phyloP scores from a whole-genome alignment of 2,329 filamentous ascomycete species.

The Thelonectria discophora region DNA sequence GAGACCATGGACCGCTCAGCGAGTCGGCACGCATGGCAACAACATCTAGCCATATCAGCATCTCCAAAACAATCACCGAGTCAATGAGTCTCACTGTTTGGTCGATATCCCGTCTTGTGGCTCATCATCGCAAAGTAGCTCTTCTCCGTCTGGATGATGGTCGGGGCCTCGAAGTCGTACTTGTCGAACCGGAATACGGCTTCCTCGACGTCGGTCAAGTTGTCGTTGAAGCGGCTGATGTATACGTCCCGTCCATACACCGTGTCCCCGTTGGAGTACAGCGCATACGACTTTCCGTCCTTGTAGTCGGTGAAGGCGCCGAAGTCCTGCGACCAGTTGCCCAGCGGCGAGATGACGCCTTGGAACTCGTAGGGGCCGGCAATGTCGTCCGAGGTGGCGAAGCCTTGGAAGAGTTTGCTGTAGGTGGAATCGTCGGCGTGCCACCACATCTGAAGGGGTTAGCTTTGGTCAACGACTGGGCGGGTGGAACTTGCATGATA shows the following conservation, averaged over 20 bases:
- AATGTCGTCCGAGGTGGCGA: conserved; percentile 62
- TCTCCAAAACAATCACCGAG: neutral
- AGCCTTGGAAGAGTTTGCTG: conserved; percentile 63
- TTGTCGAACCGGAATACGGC: conserved; percentile 66
- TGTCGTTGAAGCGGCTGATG: conserved; percentile 61
- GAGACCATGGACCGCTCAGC: conserved; percentile 60
- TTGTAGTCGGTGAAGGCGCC: conserved; percentile 69
- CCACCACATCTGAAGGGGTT: conserved; percentile 62
- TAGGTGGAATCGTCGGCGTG: conserved; percentile 68
- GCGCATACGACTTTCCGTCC: conserved; percentile 62
- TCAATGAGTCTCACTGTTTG: conserved; percentile 53
- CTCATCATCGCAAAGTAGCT: conserved; percentile 70
- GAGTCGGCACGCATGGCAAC: conserved; percentile 63
- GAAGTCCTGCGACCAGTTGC: conserved; percentile 71
- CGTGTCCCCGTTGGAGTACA: conserved; percentile 68
- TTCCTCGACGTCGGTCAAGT: conserved; percentile 59
- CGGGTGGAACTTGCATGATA: conserved; percentile 58
- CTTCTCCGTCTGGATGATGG: conserved; percentile 66
- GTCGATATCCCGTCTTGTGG: conserved; percentile 70
- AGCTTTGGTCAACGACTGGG: neutral
- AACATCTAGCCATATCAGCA: conserved; percentile 47
- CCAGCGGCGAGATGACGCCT: conserved; percentile 62
- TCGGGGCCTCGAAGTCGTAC: conserved; percentile 68
- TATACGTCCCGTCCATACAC: conserved; percentile 66
- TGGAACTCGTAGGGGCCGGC: conserved; percentile 64